phyloP scores from a whole-genome alignment of 345 rosid species.

The Populus davidiana region DNA sequence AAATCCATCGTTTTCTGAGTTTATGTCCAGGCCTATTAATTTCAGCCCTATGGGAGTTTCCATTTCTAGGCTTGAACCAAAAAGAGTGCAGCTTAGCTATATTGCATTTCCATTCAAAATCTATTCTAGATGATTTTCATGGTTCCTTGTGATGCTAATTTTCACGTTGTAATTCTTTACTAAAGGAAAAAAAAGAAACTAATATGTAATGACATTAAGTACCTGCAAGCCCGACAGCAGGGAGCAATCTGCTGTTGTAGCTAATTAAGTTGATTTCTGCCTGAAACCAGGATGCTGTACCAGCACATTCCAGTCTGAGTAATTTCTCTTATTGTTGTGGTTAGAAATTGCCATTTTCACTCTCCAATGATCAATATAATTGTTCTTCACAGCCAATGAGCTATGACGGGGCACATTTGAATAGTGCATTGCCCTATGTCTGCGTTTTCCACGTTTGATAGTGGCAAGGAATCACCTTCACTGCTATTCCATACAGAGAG shows the following conservation, averaged over 20 bases:
- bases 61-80: too few relatives aligned
- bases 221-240: slow-evolving; percentile 45
- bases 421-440: slow-evolving; percentile 52
- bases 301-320: slow-evolving; percentile 53
- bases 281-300: slow-evolving; percentile 59
- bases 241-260: slow-evolving; percentile 51
- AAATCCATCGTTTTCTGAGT: neutral
- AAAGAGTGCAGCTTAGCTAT: neutral
- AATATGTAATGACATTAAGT: neutral
- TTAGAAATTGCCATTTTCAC: slow-evolving; percentile 53
- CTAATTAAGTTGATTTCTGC: slow-evolving; percentile 35
- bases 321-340: slow-evolving; percentile 46
- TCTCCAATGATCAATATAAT: slow-evolving; percentile 45
- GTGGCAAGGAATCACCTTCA: slow-evolving; percentile 20
- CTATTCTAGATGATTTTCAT: neutral
- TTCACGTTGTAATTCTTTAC: too few relatives aligned
- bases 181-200: too few relatives aligned
- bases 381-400: slow-evolving; percentile 61
- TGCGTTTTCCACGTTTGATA: neutral
- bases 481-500: slow-evolving; percentile 22
- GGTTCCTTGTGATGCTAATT: too few relatives aligned
- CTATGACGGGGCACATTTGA: slow-evolving; percentile 54
- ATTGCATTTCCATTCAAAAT: neutral
- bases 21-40: neutral
- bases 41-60: neutral